phyloP scores from a whole-genome alignment of 148 eudicot genomes.

The Nyssa sinensis region DNA sequence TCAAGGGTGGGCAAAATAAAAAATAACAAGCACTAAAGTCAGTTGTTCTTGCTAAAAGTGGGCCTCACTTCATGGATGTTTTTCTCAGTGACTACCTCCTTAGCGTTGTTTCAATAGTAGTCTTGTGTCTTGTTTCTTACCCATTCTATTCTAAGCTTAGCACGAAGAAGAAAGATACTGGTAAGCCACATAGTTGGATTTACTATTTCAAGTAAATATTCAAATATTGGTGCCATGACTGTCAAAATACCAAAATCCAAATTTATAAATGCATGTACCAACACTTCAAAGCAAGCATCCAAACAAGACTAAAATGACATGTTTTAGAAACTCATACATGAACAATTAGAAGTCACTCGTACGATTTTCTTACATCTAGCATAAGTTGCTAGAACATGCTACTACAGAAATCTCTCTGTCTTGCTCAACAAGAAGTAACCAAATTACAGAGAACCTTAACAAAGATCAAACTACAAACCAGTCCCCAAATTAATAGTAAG shows the following conservation, averaged over 20 bases:
- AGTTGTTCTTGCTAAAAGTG: neutral
- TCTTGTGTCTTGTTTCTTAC: neutral
- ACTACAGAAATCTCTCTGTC: neutral
- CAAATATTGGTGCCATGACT: no score
- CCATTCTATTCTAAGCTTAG: neutral
- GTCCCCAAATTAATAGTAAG: no score
- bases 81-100: neutral
- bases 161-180: neutral
- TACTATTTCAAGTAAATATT: neutral
- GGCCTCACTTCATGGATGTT: neutral
- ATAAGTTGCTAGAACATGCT: neutral
- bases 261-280: neutral
- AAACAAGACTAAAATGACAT: neutral
- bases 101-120: conserved; percentile 1
- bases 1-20: neutral
- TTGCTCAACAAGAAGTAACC: neutral
- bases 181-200: neutral
- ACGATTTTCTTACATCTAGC: neutral
- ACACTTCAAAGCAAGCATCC: neutral
- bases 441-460: no score
- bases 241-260: neutral
- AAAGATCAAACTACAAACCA: no score
- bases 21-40: neutral
- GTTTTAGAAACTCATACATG: no score
- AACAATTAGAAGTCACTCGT: neutral